These are phyloP conservation scores for Globisporangium cylindrosporum DNA, from an alignment of 352 stramenopile species.

Conservation along the genomic window DNA sequence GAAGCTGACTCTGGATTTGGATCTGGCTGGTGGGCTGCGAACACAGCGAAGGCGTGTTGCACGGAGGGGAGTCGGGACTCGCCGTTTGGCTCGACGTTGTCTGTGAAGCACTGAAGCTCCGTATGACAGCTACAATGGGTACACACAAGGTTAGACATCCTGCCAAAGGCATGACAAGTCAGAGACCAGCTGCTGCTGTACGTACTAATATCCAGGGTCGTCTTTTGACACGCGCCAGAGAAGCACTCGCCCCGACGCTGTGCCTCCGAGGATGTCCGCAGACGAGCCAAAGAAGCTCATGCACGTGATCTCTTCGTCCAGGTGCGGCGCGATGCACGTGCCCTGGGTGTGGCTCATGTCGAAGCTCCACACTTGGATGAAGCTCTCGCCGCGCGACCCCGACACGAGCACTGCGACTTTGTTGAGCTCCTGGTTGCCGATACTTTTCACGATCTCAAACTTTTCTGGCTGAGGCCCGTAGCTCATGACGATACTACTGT, in stretches of 20 bases:
- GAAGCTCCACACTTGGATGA: slow-evolving; percentile 78
- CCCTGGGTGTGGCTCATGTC: slow-evolving; percentile 61
- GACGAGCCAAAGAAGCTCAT: slow-evolving; percentile 47
- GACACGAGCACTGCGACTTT: slow-evolving; percentile 44
- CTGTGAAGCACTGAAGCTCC: slow-evolving; percentile 12
- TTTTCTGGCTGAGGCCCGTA: slow-evolving; percentile 15
- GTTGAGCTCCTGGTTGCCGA: slow-evolving; percentile 50
- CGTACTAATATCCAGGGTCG: slow-evolving; percentile 17
- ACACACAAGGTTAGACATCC: neutral
- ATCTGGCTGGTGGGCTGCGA: neutral
- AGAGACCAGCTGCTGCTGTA: neutral
- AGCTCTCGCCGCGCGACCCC: slow-evolving; percentile 42
- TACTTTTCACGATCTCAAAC: slow-evolving; percentile 50
- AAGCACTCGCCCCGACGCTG: slow-evolving; percentile 38
- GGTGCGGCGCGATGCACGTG: slow-evolving; percentile 36
- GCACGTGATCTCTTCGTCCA: slow-evolving; percentile 48
- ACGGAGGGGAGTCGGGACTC: neutral
- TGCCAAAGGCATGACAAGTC: no score
- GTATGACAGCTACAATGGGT: slow-evolving; percentile 9
- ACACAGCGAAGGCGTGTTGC: slow-evolving; percentile 10
- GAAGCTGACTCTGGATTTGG: neutral
- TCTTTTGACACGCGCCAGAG: slow-evolving; percentile 32
- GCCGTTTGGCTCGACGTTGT: neutral
- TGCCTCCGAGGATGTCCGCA: slow-evolving; percentile 48
- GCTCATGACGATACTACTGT: neutral